Base-by-base conservation (phyloP, 2,329 filamentous ascomycete genomes). In the Davidsoniella australis region DNA sequence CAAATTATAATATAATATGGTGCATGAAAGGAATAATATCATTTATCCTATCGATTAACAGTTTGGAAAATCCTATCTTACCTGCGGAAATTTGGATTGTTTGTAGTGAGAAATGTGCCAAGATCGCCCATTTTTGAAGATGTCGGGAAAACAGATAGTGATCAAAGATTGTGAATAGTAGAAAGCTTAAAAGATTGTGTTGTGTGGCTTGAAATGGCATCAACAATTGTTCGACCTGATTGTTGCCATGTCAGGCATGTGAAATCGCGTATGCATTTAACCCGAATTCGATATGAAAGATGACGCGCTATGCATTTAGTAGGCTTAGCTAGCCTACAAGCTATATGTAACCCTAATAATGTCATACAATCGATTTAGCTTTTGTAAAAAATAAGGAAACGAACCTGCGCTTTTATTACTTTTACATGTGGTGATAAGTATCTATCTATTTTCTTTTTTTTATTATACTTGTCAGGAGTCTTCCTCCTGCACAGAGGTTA, bases 81-180 rank as follows among this genome's bases (percentile, higher is more conserved):
- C 75, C 67, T 75, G 58, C 71, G 66, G 50, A 83, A 83, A 54
- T 76, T 73, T 42, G 71, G 66, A 60, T 81, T 76, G 56, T 78
- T 69, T 39, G 72, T 63, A 47, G 76, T 63, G 49, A 83, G 71
- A 59, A 75, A 88, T 47, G 77, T 70, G 42, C 85, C 69, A 50
- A 89, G 76, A 58, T 82, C 76, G 57, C 72, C 72, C 78, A 81
- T 82, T 55, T 54, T 67, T 33, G 29, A 33, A 9, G 29, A 12
- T 33, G 7, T 12, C 12, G 2, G 29, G 29, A 33, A 33, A 33
- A 33, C 29, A 10, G 20, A 33, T 33, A 9, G 29, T 3, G 29
- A 9, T 33, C 29, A 4, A 33, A 17, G 9, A 16, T 16, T 37
- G 38, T 45, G 16, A 24, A 23, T 45, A 16, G 33, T 14, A 40